Evolutionary conservation across 2,329 filamentous ascomycete species (phyloP).

Genomic region (Colletotrichum agaves): DNA sequence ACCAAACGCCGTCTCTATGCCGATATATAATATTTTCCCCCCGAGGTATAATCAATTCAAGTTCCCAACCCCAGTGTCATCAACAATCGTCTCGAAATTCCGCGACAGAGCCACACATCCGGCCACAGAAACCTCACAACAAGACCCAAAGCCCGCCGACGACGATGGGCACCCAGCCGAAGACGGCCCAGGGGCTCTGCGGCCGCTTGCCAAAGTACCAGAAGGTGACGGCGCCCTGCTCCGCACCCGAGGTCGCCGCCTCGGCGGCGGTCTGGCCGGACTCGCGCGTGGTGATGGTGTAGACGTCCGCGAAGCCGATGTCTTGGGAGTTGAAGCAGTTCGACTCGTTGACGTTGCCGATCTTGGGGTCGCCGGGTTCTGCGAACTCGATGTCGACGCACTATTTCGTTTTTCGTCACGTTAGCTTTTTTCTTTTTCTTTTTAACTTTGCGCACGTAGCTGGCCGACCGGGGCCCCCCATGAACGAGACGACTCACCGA

Average conservation of each 20-base stretch:
- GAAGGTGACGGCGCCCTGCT: slow-evolving; percentile 43
- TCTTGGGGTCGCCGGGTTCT: slow-evolving; percentile 74
- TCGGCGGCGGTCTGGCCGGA: slow-evolving; percentile 44
- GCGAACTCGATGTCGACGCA: slow-evolving; percentile 96
- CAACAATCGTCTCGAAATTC: neutral
- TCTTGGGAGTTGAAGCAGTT: slow-evolving; percentile 92
- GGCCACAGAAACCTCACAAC: slow-evolving; percentile 42
- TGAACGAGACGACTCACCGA: slow-evolving; percentile 67
- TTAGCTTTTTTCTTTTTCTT: slow-evolving; percentile 12
- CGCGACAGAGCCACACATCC: neutral
- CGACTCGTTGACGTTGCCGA: slow-evolving; percentile 77
- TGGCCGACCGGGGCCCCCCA: too few relatives aligned
- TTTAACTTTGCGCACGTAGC: too few relatives aligned
- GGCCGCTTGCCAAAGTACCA: slow-evolving; percentile 17
- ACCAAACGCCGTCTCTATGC: slow-evolving; percentile 38
- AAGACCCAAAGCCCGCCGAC: slow-evolving; percentile 52
- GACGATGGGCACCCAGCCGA: slow-evolving; percentile 56
- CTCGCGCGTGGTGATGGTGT: slow-evolving; percentile 68
- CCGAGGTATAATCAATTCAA: slow-evolving; percentile 18
- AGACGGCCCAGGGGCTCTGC: slow-evolving; percentile 31
- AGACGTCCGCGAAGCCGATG: slow-evolving; percentile 81
- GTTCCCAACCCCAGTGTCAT: neutral
- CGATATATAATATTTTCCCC: slow-evolving; percentile 23
- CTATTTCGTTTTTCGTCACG: slow-evolving; percentile 55
- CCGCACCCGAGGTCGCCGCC: slow-evolving; percentile 44